Conservation (phyloP, 495 filamentous ascomycete genomes). For the Daldinia caldariorum region DNA sequence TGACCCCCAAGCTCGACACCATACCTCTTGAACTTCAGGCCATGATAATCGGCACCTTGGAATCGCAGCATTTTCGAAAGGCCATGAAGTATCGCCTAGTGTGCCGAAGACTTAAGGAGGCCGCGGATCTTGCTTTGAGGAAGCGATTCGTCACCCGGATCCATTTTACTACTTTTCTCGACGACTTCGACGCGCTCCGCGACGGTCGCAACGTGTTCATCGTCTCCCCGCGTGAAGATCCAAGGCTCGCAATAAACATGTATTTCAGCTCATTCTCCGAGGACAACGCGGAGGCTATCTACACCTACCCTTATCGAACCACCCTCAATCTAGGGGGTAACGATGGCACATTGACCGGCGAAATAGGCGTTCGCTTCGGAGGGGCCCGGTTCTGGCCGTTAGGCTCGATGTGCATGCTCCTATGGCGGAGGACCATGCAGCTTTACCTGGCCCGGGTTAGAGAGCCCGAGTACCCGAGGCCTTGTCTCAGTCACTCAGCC, state of each 20-base stretch:
- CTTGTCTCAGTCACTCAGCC: neutral
- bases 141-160: neutral
- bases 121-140: neutral
- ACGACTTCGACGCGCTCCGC: neutral
- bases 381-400: neutral
- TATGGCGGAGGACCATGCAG: neutral
- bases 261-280: neutral
- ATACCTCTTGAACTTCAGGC: neutral
- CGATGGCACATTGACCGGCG: neutral
- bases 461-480: neutral
- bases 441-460: neutral
- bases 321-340: neutral
- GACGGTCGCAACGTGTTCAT: neutral
- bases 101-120: slow-evolving; percentile 1
- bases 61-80: neutral
- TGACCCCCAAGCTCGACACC: neutral
- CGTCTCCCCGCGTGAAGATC: too few relatives aligned
- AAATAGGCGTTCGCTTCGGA: neutral
- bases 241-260: neutral
- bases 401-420: neutral
- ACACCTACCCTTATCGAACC: too few relatives aligned
- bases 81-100: neutral
- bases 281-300: neutral
- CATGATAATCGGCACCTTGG: neutral
- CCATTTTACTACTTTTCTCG: neutral